phyloP scores from a whole-genome alignment of 371 early-diverging fungal species.

The Mortierella sp. region DNA sequence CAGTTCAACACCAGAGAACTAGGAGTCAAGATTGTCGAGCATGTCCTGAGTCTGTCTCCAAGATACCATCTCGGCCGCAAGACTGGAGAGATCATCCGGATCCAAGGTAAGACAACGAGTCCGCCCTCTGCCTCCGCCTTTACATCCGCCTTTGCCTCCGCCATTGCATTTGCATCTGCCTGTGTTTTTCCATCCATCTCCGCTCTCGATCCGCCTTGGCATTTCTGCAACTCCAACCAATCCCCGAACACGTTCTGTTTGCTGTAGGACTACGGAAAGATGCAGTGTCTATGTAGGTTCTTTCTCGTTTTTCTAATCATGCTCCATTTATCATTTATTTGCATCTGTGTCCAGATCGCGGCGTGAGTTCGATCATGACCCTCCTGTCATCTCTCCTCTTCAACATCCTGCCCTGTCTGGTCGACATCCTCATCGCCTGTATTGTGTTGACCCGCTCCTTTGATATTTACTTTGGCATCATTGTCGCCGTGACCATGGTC shows the following conservation, averaged over 20 bases:
- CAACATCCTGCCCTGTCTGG: constrained; percentile 88
- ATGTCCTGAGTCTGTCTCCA: constrained; percentile 82
- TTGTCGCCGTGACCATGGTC: constrained; percentile 89
- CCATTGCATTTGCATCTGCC: too few relatives aligned
- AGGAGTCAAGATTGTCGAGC: constrained; percentile 87
- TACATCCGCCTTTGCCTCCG: too few relatives aligned
- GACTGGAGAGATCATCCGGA: constrained; percentile 92
- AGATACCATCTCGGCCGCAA: constrained; percentile 94
- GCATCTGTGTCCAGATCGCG: constrained; percentile 78
- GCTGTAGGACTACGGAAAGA: too few relatives aligned
- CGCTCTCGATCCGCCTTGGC: too few relatives aligned
- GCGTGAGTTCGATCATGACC: constrained; percentile 81
- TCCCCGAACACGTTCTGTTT: too few relatives aligned
- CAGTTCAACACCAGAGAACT: constrained; percentile 91
- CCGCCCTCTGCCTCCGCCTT: too few relatives aligned
- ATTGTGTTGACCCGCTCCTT: constrained; percentile 75
- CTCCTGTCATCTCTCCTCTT: constrained; percentile 86
- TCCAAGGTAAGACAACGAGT: constrained; percentile 65
- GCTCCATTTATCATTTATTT: too few relatives aligned
- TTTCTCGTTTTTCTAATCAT: too few relatives aligned
- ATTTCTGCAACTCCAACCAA: too few relatives aligned
- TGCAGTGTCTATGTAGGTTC: too few relatives aligned
- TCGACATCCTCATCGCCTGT: constrained; percentile 88
- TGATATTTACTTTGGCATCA: constrained; percentile 81
- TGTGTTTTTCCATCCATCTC: too few relatives aligned